A percentile compares a stretch with the other conserved stretches of the same genome.
Conservation (phyloP, 2,329 filamentous ascomycete genomes). For the Scopulariopsis brevicaulis region DNA sequence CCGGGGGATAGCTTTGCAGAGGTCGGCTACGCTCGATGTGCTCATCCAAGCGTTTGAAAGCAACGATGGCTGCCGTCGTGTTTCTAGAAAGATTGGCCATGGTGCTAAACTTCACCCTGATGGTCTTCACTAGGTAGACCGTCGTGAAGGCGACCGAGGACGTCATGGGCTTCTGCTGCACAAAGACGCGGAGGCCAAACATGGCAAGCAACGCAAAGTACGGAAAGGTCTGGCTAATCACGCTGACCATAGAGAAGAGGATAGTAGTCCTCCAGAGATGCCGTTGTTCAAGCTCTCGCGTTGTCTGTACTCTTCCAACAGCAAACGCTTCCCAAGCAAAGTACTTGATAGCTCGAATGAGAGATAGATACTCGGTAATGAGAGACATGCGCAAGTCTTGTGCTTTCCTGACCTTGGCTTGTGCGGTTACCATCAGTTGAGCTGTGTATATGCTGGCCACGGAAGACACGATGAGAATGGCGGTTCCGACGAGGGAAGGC, state of each 20-base stretch:
- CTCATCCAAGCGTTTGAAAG: slow-evolving; percentile 38
- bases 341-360: slow-evolving; percentile 48
- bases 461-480: slow-evolving; percentile 31
- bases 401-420: slow-evolving; percentile 39
- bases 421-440: slow-evolving; percentile 34
- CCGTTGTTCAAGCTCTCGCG: slow-evolving; percentile 38
- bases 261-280: slow-evolving; percentile 41
- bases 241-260: slow-evolving; percentile 31
- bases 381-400: slow-evolving; percentile 46
- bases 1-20: slow-evolving; percentile 32
- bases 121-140: slow-evolving; percentile 37
- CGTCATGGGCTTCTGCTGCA: slow-evolving; percentile 33
- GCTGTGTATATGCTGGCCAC: slow-evolving; percentile 39
- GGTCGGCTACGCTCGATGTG: slow-evolving; percentile 41
- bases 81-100: slow-evolving; percentile 17
- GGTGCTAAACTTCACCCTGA: slow-evolving; percentile 33
- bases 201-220: slow-evolving; percentile 39
- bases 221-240: slow-evolving; percentile 40
- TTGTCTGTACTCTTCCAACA: slow-evolving; percentile 34
- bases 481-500: slow-evolving; percentile 39
- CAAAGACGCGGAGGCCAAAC: slow-evolving; percentile 38
- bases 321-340: slow-evolving; percentile 48
- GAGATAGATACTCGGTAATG: slow-evolving; percentile 44
- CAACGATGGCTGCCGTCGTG: slow-evolving; percentile 30
- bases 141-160: slow-evolving; percentile 48